These are phyloP conservation scores for Kwoniella sp. DNA, from an alignment of 768 basidiomycete genomes.

Conservation along the genomic window DNA sequence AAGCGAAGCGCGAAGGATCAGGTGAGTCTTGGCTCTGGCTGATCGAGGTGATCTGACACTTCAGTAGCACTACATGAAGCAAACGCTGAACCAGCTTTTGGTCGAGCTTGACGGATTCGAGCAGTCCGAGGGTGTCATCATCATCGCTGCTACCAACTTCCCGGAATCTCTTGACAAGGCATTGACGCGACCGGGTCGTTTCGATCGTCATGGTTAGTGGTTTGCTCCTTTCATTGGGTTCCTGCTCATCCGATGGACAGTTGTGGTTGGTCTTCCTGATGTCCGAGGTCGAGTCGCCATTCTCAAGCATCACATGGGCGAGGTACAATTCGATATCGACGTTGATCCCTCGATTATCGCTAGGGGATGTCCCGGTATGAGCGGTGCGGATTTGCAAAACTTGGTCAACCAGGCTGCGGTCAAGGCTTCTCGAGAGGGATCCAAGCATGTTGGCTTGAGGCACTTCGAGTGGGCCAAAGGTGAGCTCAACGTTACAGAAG, in stretches of 20 bases:
- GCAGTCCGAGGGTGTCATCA: slow-evolving; percentile 83
- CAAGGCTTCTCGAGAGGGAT: slow-evolving; percentile 82
- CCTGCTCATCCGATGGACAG: slow-evolving; percentile 36
- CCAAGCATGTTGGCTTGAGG: slow-evolving; percentile 63
- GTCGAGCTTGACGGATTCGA: slow-evolving; percentile 97
- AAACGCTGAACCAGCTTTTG: slow-evolving; percentile 84
- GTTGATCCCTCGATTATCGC: slow-evolving; percentile 85
- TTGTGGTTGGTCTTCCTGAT: slow-evolving; percentile 91
- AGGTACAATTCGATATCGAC: slow-evolving; percentile 61
- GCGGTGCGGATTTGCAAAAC: slow-evolving; percentile 94
- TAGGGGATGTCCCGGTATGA: slow-evolving; percentile 91
- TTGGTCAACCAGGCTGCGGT: slow-evolving; percentile 98
- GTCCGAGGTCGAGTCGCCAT: slow-evolving; percentile 89
- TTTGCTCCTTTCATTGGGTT: not conserved
- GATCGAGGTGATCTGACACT: slow-evolving; percentile 53
- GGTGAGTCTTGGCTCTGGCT: slow-evolving; percentile 45
- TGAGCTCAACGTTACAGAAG: slow-evolving; percentile 5
- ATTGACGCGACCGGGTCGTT: slow-evolving; percentile 90
- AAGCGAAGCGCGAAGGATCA: slow-evolving; percentile 56
- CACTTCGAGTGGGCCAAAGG: slow-evolving; percentile 99
- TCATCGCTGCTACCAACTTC: slow-evolving; percentile 91
- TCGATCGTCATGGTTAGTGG: slow-evolving; percentile 66
- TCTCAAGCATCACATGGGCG: slow-evolving; percentile 81
- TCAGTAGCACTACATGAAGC: slow-evolving; percentile 60
- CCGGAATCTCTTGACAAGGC: slow-evolving; percentile 92